Evolutionary conservation across 352 stramenopile genomes (phyloP), one percentile per base, ranked within the genome.

Genomic region (Proteromonas lacertae): DNA sequence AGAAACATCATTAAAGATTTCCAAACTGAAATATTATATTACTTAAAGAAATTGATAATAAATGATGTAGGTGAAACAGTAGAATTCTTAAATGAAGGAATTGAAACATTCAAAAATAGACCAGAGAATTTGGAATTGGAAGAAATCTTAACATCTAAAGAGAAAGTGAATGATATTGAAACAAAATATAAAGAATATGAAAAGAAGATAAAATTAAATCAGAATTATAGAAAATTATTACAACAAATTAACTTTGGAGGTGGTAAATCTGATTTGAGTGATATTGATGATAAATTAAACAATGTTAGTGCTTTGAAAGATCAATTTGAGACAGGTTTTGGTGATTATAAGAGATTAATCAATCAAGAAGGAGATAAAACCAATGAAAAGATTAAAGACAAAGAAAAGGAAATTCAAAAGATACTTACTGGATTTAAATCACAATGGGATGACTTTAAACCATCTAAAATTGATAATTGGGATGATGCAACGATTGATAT

Each of bases 281-380:
- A n/a, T n/a, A n/a, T n/a, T n/a, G n/a, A n/a, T n/a, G 46, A 57
- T 0, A 62, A 78, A 12, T 36, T 60, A 2, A 47, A 60, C 22
- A 38, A 50, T 1, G 37, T 60, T 20, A 42, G 47, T 4, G 38
- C 47, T 32, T 51, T 59, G 0, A 90, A 75, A 74, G 69, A 88
- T 29, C 78, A 82, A 38, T 86, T 90, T 47, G 74, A 91, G 25
- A 66, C 86, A 32, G 64, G 67, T 13, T 55, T 88, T 0, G 75
- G 88, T 40, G 76, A 73, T 21, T 91, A 89, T 43, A 78, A 84
- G 36, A 71, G 86, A 34, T 83, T 92, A 64, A 75, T 91, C 31
- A 66, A 86, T 25, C 69, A 89, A 34, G 69, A 90, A 33, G 69
- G 78, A 0, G 66, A 82, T 40, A 71, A 56, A 30, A 50, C 88